Base-by-base conservation (phyloP, 1,139 yeast genomes). In the Geotrichum europaeum region DNA sequence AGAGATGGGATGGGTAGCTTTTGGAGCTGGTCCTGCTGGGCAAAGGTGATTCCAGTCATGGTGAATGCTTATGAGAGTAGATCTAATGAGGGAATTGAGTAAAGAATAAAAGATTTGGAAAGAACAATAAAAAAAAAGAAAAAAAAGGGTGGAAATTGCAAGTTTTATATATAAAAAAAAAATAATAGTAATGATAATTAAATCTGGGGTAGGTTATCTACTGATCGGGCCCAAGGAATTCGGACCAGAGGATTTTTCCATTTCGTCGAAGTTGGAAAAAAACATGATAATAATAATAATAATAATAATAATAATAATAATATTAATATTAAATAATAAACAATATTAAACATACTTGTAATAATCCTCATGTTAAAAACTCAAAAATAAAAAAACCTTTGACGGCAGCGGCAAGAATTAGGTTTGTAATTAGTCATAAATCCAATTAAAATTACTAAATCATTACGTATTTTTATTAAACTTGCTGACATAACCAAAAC, bases 1-100 rank as follows among this genome's bases (percentile, higher is more conserved):
- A 90, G 77, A 50, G 84, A 82, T 0, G 97, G 97, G 55, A 90
- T 88, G 18, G 97, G 97, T 45, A 90, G 78, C 70, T 84, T 85
- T 61, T 79, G 74, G 62, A 87, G 77, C 60, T 78, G 73, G 61
- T 78, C 81, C 72, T 87, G 94, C 69, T 77, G 76, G 57, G 81
- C 80, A 68, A 77, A 86, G 3, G 91, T 85, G 53, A 66, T 58
- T 25, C 63, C 63, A 28, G 53, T 49, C 60, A 57, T 60, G 30
- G 28, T 34, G 13, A 22, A 24, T 13, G 51, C n/a, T 5, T n/a
- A 22, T 24, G 51, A 49, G 24, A 18, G 32, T 15, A 28, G 40
- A 6, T 28, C 18, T 25, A 28, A 18, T 18, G 22, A 40, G 24
- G 25, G 10, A 40, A 45, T 24, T 43, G 30, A 47, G 47, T 12